These are phyloP conservation scores for Acer saccharum DNA, from an alignment of 345 rosid genomes.

Conservation along the genomic window DNA sequence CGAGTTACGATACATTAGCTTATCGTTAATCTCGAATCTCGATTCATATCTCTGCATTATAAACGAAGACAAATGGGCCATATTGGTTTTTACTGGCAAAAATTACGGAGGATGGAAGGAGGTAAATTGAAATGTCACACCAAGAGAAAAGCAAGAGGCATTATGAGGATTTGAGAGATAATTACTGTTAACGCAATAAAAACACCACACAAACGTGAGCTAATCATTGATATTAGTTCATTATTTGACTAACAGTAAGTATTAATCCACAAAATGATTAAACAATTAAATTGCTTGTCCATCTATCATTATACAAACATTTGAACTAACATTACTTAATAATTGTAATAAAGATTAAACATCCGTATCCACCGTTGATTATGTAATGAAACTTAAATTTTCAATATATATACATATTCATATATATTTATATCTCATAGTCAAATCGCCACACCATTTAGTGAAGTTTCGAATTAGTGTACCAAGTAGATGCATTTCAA, in stretches of 20 bases:
- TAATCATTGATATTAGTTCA: neutral
- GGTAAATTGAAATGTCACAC: neutral
- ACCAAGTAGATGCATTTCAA: too few relatives aligned
- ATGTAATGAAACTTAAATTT: too few relatives aligned
- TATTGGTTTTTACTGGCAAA: neutral
- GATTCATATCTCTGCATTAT: too few relatives aligned
- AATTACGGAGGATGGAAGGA: neutral
- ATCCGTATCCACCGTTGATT: neutral
- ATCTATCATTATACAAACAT: neutral
- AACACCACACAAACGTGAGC: constrained; percentile 2
- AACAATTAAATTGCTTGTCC: neutral
- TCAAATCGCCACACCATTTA: too few relatives aligned
- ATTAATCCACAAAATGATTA: neutral
- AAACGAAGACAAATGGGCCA: too few relatives aligned
- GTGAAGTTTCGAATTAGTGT: too few relatives aligned
- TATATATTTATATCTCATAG: too few relatives aligned
- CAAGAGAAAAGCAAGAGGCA: neutral
- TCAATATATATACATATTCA: too few relatives aligned
- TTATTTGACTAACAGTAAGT: neutral
- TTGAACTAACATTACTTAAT: neutral
- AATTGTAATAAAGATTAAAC: too few relatives aligned
- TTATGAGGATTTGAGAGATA: neutral
- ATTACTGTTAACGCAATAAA: neutral
- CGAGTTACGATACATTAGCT: too few relatives aligned
- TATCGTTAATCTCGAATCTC: too few relatives aligned